These are phyloP conservation scores for Hansfordia pulvinata DNA, from an alignment of 2,329 filamentous ascomycete genomes.

Conservation along the genomic window DNA sequence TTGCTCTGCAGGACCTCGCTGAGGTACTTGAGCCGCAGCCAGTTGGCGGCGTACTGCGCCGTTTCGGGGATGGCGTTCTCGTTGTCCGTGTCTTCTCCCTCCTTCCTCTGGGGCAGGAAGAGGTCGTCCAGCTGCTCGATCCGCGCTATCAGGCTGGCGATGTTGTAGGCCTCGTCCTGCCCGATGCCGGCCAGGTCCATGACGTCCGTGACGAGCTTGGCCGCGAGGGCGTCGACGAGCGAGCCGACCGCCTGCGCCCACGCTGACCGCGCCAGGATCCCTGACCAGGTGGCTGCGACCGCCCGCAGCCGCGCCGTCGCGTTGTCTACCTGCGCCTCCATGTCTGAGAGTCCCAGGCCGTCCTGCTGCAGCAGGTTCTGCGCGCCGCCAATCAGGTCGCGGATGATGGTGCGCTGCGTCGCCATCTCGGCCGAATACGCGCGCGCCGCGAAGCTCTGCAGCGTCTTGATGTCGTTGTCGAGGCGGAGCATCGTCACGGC, in stretches of 20 bases:
- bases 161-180: conserved; percentile 49
- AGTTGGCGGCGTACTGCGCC: conserved; percentile 45
- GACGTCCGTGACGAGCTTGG: conserved; percentile 47
- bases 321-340: conserved; percentile 28
- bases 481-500: conserved; percentile 42
- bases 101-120: conserved; percentile 37
- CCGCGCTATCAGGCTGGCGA: conserved; percentile 42
- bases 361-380: conserved; percentile 47
- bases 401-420: conserved; percentile 45
- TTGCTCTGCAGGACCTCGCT: conserved; percentile 54
- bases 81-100: too few relatives aligned
- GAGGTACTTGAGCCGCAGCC: conserved; percentile 51
- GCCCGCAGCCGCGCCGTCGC: conserved; percentile 37
- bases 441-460: conserved; percentile 46
- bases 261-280: conserved; percentile 43
- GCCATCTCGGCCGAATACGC: conserved; percentile 49
- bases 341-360: conserved; percentile 29
- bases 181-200: conserved; percentile 47
- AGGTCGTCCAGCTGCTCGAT: conserved; percentile 46
- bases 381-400: conserved; percentile 45
- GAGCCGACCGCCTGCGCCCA: conserved; percentile 51
- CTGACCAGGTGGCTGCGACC: conserved; percentile 41
- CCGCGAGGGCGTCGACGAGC: conserved; percentile 41
- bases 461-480: conserved; percentile 43
- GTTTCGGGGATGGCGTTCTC: conserved; percentile 36